phyloP scores from a whole-genome alignment of 345 rosid genomes.

The Populus alba region DNA sequence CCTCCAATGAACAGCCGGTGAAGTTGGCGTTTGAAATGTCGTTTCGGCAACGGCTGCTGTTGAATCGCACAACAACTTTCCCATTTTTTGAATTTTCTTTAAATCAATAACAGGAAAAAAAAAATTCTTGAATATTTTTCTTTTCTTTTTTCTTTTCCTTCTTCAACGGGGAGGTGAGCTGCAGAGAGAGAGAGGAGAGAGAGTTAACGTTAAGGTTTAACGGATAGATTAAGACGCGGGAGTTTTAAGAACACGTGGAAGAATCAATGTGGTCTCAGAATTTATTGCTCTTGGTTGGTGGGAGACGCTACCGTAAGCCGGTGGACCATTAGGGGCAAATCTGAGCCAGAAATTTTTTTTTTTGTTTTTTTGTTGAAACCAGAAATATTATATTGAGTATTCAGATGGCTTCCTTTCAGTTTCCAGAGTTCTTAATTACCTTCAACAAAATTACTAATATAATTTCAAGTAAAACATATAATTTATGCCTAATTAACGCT shows the following conservation, averaged over 20 bases:
- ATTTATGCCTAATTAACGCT: too few species aligned
- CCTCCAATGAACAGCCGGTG: constrained; percentile 59
- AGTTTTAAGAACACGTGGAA: constrained; percentile 45
- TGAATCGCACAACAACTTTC: constrained; percentile 78
- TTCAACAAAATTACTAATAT: too few species aligned
- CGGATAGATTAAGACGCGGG: constrained; percentile 69
- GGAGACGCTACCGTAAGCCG: constrained; percentile 30
- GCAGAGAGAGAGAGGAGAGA: constrained; percentile 22
- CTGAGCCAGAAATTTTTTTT: not conserved
- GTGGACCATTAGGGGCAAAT: constrained; percentile 15
- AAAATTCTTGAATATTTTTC: not conserved
- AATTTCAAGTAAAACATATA: too few species aligned
- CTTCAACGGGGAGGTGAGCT: constrained; percentile 16
- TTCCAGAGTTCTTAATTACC: not conserved
- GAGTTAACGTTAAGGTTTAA: constrained; percentile 37
- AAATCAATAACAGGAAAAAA: not conserved
- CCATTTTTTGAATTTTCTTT: constrained; percentile 41
- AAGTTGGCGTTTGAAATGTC: constrained; percentile 56
- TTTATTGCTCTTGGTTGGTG: not conserved
- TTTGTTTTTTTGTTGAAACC: not conserved
- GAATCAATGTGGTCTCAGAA: constrained; percentile 18
- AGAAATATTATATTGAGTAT: not conserved
- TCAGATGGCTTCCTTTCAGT: not conserved
- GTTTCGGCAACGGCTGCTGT: constrained; percentile 58
- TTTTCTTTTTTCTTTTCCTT: not conserved